These are phyloP conservation scores for Agroathelia rolfsii DNA, from an alignment of 1,284 basidiomycete species.

Conservation along the genomic window DNA sequence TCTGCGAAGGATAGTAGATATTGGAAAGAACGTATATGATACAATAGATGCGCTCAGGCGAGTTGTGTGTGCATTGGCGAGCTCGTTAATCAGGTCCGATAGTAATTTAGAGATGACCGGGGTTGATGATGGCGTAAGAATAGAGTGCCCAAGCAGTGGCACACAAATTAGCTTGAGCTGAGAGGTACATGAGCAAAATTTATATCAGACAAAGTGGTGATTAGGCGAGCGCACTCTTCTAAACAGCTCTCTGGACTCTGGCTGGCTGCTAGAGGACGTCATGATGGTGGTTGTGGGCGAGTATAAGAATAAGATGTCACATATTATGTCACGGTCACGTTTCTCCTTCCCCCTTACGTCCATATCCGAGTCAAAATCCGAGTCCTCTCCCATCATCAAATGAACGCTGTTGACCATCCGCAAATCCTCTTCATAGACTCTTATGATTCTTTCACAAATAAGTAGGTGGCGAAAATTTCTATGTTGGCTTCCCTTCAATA, in stretches of 20 bases:
- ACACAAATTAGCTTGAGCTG: slow-evolving; percentile 76
- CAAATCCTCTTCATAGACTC: slow-evolving; percentile 68
- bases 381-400: no score
- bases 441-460: slow-evolving; percentile 81
- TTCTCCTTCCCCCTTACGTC: no score
- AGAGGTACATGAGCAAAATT: slow-evolving; percentile 4
- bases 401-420: no score
- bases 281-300: slow-evolving; percentile 15
- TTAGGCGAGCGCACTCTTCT: slow-evolving; percentile 20
- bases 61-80: slow-evolving; percentile 25
- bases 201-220: slow-evolving; percentile 3
- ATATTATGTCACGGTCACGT: no score
- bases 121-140: slow-evolving; percentile 43
- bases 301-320: no score
- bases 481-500: slow-evolving; percentile 2
- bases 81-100: slow-evolving; percentile 34
- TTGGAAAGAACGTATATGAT: slow-evolving; percentile 79
- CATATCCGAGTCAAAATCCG: no score
- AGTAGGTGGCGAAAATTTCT: slow-evolving; percentile 37
- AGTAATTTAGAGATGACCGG: slow-evolving; percentile 43
- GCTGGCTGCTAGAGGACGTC: slow-evolving; percentile 21
- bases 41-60: slow-evolving; percentile 54
- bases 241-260: slow-evolving; percentile 20
- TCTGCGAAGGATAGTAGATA: slow-evolving; percentile 73
- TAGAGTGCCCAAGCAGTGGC: slow-evolving; percentile 60